These are phyloP conservation scores for Saitozyma sp. DNA, from an alignment of 768 basidiomycete genomes.

Conservation along the genomic window DNA sequence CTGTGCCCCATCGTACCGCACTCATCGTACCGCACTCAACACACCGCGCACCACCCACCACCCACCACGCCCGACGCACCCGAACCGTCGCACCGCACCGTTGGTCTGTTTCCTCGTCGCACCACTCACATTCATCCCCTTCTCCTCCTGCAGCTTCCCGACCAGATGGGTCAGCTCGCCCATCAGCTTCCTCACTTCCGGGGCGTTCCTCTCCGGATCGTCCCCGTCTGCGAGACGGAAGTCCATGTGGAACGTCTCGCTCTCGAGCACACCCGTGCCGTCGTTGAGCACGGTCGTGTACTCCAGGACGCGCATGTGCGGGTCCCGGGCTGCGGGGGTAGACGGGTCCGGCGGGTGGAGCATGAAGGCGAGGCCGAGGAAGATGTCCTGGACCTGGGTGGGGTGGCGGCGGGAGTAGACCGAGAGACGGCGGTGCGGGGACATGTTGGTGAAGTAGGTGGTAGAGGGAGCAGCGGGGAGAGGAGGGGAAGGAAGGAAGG, in stretches of 20 bases:
- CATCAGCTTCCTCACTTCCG: conserved; percentile 21
- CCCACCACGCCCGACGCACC: too few relatives aligned
- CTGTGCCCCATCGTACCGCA: too few relatives aligned
- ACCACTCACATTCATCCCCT: conserved; percentile 38
- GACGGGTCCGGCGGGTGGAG: conserved; percentile 9
- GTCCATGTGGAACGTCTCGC: conserved; percentile 26
- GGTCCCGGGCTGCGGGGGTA: too few relatives aligned
- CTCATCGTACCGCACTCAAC: too few relatives aligned
- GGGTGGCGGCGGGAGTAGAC: conserved; percentile 21
- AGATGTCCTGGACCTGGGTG: conserved; percentile 34
- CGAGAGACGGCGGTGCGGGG: conserved; percentile 30
- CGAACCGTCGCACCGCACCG: too few relatives aligned
- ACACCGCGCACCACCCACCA: too few relatives aligned
- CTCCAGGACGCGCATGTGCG: conserved; percentile 12
- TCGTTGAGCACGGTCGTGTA: conserved; percentile 40
- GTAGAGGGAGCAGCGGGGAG: too few relatives aligned
- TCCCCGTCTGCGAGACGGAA: conserved; percentile 12
- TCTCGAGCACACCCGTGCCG: conserved; percentile 41
- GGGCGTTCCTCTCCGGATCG: conserved; percentile 1
- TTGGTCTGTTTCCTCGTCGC: too few relatives aligned
- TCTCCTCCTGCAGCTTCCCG: conserved; percentile 25
- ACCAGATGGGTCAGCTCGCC: conserved; percentile 22
- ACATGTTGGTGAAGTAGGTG: conserved; percentile 10
- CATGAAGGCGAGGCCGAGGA: conserved; percentile 36
- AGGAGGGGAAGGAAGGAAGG: too few relatives aligned